These are phyloP conservation scores for Cytospora paraplurivora DNA, from an alignment of 2,329 filamentous ascomycete genomes.

Conservation along the genomic window DNA sequence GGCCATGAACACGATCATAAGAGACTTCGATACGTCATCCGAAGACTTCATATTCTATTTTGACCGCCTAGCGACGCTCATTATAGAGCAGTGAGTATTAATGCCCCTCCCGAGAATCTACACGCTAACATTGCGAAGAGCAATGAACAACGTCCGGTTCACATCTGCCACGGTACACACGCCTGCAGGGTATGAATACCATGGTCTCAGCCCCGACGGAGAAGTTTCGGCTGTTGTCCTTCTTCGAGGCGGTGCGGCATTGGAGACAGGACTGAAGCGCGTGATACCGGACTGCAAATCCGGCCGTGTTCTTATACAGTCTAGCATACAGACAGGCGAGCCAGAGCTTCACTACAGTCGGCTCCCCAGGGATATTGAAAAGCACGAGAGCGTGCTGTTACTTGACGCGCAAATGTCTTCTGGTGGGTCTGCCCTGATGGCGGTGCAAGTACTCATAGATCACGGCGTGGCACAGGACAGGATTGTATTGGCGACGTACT, in stretches of 20 bases:
- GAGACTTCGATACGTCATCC: constrained; percentile 73
- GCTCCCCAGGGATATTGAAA: constrained; percentile 70
- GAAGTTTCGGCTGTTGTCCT: constrained; percentile 85
- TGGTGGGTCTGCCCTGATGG: constrained; percentile 85
- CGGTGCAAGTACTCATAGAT: constrained; percentile 91
- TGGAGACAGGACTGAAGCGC: constrained; percentile 84
- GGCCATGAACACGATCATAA: constrained; percentile 89
- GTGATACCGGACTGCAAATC: constrained; percentile 92
- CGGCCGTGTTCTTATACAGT: constrained; percentile 88
- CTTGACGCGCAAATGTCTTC: constrained; percentile 94
- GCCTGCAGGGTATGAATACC: constrained; percentile 68
- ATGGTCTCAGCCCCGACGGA: constrained; percentile 70
- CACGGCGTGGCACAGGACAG: constrained; percentile 82
- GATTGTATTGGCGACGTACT: constrained; percentile 92
- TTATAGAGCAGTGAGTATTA: constrained; percentile 71
- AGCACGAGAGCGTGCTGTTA: constrained; percentile 80
- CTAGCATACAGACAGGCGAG: constrained; percentile 80
- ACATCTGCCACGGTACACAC: constrained; percentile 66
- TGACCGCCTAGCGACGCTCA: constrained; percentile 79
- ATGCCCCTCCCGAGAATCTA: too few species aligned
- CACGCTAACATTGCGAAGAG: constrained; percentile 43
- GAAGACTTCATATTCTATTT: constrained; percentile 99
- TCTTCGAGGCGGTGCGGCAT: constrained; percentile 82
- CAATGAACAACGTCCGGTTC: constrained; percentile 77
- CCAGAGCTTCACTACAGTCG: constrained; percentile 91